Conservation (phyloP, 805 yeast genomes). For the Nakazawaea ernobii region DNA sequence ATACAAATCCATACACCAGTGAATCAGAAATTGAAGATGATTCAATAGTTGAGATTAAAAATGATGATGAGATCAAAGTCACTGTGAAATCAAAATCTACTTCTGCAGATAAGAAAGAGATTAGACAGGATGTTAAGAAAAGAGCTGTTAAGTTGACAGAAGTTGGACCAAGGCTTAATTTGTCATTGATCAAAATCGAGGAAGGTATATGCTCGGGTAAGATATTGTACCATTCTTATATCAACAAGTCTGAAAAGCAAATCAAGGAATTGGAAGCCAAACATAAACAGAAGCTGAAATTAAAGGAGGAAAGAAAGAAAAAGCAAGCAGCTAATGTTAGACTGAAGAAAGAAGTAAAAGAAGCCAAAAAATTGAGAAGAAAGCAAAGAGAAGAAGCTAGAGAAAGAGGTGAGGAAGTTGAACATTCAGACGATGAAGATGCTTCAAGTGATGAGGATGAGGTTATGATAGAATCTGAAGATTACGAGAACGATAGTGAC, state of each 20-base stretch:
- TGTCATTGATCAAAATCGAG: constrained; percentile 79
- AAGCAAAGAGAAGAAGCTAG: constrained; percentile 21
- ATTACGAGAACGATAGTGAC: constrained; percentile 47
- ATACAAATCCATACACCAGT: constrained; percentile 74
- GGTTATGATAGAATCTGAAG: constrained; percentile 30
- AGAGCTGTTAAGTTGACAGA: constrained; percentile 90
- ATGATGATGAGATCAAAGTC: constrained; percentile 18
- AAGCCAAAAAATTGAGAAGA: constrained; percentile 13
- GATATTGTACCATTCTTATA: constrained; percentile 73
- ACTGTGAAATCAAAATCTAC: constrained; percentile 16
- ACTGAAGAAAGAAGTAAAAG: constrained; percentile 19
- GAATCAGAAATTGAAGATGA: constrained; percentile 96
- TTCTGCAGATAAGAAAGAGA: constrained; percentile 14
- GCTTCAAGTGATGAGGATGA: constrained; percentile 28
- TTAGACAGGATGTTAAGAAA: constrained; percentile 36
- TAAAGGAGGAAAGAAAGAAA: constrained; percentile 20
- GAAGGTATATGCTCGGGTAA: constrained; percentile 89
- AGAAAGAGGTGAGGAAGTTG: constrained; percentile 29
- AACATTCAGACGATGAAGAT: constrained; percentile 19
- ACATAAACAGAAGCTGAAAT: constrained; percentile 17
- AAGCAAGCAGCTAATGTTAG: constrained; percentile 7
- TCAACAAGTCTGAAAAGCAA: constrained; percentile 47
- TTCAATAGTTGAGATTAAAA: constrained; percentile 59
- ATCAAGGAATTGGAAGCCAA: constrained; percentile 23
- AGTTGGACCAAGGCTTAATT: constrained; percentile 82